These are phyloP conservation scores for Dactylellina parvicollis DNA, from an alignment of 2,329 filamentous ascomycete species.

Conservation along the genomic window DNA sequence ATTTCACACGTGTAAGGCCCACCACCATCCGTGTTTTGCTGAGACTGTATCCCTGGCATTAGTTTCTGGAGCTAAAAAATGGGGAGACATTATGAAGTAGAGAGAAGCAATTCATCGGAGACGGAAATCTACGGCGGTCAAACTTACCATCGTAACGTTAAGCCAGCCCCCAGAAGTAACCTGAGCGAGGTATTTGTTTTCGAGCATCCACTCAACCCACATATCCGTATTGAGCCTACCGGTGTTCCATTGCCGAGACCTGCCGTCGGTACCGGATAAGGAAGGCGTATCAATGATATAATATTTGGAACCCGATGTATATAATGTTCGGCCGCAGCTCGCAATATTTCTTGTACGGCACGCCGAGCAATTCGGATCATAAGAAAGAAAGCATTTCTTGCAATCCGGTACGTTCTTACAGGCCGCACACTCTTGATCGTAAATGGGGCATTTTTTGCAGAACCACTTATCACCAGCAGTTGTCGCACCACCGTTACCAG, in stretches of 20 bases:
- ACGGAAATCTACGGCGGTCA: no score
- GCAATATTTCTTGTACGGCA: constrained; percentile 16
- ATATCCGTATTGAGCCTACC: constrained; percentile 1
- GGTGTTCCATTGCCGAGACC: background rate
- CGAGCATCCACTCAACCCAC: constrained; percentile 26
- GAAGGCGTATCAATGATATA: constrained; percentile 4
- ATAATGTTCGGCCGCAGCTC: constrained; percentile 7
- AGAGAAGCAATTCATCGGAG: background rate
- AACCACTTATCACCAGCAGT: constrained; percentile 16
- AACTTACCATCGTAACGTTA: constrained; percentile 17
- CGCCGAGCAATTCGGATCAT: constrained; percentile 14
- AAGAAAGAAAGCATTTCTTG: constrained; percentile 9
- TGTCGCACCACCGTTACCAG: constrained; percentile 1
- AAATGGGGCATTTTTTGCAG: constrained; percentile 20
- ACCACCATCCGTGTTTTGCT: constrained; percentile 27
- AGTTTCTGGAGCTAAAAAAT: background rate
- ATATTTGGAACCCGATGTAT: background rate
- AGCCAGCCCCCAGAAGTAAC: constrained; percentile 27
- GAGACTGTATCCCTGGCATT: background rate
- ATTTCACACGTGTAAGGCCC: constrained; percentile 21
- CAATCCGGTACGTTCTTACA: constrained; percentile 10
- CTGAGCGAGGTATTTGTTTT: background rate
- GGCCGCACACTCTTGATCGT: constrained; percentile 5
- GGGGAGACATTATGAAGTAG: background rate
- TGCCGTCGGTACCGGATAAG: background rate